Conservation (phyloP, 2,329 filamentous ascomycete species). For the Bipolaris victoriae region DNA sequence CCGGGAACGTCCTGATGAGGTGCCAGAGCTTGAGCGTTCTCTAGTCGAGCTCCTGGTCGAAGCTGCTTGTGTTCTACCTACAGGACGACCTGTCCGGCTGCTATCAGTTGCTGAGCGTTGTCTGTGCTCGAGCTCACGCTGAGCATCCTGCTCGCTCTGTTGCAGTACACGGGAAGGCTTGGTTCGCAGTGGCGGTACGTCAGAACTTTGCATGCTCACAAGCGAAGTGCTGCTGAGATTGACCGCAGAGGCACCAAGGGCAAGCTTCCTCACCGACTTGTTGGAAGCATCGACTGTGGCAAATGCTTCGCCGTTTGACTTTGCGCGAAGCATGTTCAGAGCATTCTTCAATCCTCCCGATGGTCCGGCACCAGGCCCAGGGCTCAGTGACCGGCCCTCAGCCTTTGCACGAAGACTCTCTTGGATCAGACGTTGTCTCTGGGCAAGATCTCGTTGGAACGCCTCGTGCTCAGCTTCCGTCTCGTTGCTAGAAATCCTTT, state of each 20-base stretch:
- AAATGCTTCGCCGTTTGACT: constrained; percentile 72
- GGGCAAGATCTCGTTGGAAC: constrained; percentile 74
- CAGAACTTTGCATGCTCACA: constrained; percentile 27
- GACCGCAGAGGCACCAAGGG: constrained; percentile 55
- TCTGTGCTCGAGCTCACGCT: constrained; percentile 38
- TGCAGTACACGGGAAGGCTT: constrained; percentile 42
- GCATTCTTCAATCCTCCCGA: constrained; percentile 58
- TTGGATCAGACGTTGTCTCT: constrained; percentile 72
- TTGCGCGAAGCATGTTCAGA: constrained; percentile 68
- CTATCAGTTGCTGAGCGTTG: constrained; percentile 47
- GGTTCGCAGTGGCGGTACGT: constrained; percentile 34
- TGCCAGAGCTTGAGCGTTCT: constrained; percentile 62
- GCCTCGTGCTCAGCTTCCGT: constrained; percentile 68
- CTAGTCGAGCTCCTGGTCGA: constrained; percentile 52
- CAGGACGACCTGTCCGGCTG: constrained; percentile 34
- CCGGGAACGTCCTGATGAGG: constrained; percentile 60
- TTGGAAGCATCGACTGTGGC: constrained; percentile 56
- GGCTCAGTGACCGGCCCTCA: constrained; percentile 54
- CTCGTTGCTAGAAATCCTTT: constrained; percentile 57
- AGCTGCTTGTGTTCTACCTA: constrained; percentile 47
- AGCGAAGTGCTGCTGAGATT: constrained; percentile 49
- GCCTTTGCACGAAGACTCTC: constrained; percentile 74
- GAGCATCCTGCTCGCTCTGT: constrained; percentile 45
- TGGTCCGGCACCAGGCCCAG: constrained; percentile 42
- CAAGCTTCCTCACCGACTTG: constrained; percentile 68